Evolutionary conservation across 768 basidiomycete species (phyloP).

Genomic region (Kwoniella botswanensis): DNA sequence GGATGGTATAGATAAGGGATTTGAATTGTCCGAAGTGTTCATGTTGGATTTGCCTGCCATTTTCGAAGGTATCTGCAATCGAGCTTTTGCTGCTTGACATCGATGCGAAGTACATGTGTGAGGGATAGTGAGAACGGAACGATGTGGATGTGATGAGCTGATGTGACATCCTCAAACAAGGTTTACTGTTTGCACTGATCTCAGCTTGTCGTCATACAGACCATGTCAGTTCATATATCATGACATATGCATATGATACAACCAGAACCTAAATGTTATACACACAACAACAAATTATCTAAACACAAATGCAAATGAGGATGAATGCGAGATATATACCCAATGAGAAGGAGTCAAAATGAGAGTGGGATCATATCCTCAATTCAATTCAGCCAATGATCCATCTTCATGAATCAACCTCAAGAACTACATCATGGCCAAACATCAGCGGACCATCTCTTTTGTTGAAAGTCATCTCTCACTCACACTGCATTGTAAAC

Average conservation of each 20-base stretch:
- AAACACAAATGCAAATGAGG: no score
- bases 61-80: background rate
- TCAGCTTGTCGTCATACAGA: background rate
- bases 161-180: background rate
- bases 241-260: background rate
- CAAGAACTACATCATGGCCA: slow-evolving; percentile 29
- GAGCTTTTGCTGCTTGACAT: no score
- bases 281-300: no score
- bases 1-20: background rate
- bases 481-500: slow-evolving; percentile 71
- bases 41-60: background rate
- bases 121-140: background rate
- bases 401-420: slow-evolving; percentile 35
- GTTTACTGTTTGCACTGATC: background rate
- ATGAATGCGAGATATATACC: no score
- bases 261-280: background rate
- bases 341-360: no score
- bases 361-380: no score
- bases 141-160: background rate
- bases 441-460: background rate
- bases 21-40: background rate
- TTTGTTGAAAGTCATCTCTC: background rate
- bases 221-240: background rate
- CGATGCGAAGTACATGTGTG: background rate
- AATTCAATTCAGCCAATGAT: slow-evolving; percentile 11